phyloP scores from a whole-genome alignment of 2,329 filamentous ascomycete species.

The Albophoma yamanashiensis region DNA sequence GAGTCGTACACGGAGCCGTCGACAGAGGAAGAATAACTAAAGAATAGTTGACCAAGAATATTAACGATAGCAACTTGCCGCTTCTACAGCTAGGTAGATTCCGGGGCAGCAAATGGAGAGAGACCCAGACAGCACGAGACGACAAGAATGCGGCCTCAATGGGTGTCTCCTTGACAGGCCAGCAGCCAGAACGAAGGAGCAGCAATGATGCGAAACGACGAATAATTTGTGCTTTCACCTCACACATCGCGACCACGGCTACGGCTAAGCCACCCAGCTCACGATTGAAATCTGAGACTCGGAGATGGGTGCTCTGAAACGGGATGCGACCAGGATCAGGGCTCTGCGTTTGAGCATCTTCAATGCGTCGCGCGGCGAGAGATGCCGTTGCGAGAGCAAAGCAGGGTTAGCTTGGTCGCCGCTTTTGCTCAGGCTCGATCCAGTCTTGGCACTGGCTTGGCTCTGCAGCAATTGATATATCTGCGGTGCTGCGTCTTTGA shows the following conservation, averaged over 20 bases:
- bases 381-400: too few species aligned
- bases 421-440: too few species aligned
- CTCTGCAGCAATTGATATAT: too few species aligned
- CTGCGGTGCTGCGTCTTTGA: too few species aligned
- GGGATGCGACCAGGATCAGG: background rate
- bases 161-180: background rate
- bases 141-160: background rate
- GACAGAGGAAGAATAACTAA: background rate
- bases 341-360: background rate
- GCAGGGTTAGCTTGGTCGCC: too few species aligned
- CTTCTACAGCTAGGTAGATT: background rate
- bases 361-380: background rate
- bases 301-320: conserved; percentile 1
- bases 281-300: background rate
- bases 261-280: background rate
- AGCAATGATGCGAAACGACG: background rate
- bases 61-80: background rate
- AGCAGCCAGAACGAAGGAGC: background rate
- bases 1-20: background rate
- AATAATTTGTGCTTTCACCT: background rate
- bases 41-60: background rate
- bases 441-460: too few species aligned
- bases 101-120: background rate
- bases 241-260: background rate
- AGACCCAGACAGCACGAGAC: background rate